phyloP scores from a whole-genome alignment of 495 filamentous ascomycete species.

The Neurospora sp. region DNA sequence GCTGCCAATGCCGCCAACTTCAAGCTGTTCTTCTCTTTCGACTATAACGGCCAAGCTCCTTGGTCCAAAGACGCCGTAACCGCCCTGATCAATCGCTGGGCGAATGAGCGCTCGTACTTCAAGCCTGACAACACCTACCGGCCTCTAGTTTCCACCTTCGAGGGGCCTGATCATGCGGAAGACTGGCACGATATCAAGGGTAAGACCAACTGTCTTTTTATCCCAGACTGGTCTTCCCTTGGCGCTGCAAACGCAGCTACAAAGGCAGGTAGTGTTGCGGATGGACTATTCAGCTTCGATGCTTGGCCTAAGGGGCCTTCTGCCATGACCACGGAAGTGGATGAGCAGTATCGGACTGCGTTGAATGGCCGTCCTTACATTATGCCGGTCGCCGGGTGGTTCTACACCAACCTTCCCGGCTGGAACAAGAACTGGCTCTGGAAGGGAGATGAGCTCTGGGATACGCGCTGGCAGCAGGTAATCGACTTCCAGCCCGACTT shows the following conservation, averaged over 20 bases:
- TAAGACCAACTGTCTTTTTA: slow-evolving; percentile 17
- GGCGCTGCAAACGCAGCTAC: slow-evolving; percentile 4
- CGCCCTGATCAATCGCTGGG: slow-evolving; percentile 36
- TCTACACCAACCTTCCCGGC: slow-evolving; percentile 47
- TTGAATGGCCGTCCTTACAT: slow-evolving; percentile 42
- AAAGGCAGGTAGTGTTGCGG: slow-evolving; percentile 36
- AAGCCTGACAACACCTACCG: slow-evolving; percentile 31
- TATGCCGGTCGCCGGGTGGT: slow-evolving; percentile 55
- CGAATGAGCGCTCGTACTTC: slow-evolving; percentile 38
- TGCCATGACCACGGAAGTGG: slow-evolving; percentile 37
- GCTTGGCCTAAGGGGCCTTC: slow-evolving; percentile 41
- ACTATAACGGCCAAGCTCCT: slow-evolving; percentile 35
- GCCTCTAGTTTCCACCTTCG: slow-evolving; percentile 44
- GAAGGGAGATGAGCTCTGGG: slow-evolving; percentile 48
- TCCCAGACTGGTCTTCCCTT: slow-evolving; percentile 25
- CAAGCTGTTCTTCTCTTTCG: slow-evolving; percentile 55
- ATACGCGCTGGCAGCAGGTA: slow-evolving; percentile 47
- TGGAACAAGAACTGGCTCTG: slow-evolving; percentile 55
- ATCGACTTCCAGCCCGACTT: slow-evolving; percentile 42
- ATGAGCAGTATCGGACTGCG: slow-evolving; percentile 34
- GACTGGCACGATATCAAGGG: slow-evolving; percentile 25
- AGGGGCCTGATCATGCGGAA: slow-evolving; percentile 27
- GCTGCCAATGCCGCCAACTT: slow-evolving; percentile 45
- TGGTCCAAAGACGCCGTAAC: slow-evolving; percentile 33
- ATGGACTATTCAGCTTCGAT: slow-evolving; percentile 51